Percentiles rank a stretch among this genome's conserved stretches.
phyloP scores from a whole-genome alignment of 169 alveolate species.

The Eimeria acervulina region DNA sequence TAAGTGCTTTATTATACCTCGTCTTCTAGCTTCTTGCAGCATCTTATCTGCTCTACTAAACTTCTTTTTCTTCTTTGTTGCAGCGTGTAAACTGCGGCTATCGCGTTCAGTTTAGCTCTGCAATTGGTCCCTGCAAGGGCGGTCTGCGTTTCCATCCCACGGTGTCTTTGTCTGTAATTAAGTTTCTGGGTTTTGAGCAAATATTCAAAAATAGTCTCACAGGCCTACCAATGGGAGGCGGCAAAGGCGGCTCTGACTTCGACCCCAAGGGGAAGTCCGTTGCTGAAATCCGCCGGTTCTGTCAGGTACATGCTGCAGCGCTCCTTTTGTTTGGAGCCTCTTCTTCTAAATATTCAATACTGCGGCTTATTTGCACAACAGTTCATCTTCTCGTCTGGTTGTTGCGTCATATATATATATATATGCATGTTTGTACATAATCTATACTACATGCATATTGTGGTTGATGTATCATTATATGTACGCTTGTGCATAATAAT shows the following conservation, averaged over 20 bases:
- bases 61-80: background rate
- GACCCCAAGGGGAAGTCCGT: conserved; percentile 94
- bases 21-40: too few species aligned
- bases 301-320: conserved; percentile 87
- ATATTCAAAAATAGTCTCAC: conserved; percentile 93
- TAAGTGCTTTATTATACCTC: too few species aligned
- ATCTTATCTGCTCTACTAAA: too few species aligned
- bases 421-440: too few species aligned
- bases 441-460: too few species aligned
- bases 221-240: conserved; percentile 92
- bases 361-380: too few species aligned
- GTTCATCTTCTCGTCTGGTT: too few species aligned
- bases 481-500: too few species aligned
- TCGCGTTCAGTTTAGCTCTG: conserved; percentile 91
- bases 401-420: too few species aligned
- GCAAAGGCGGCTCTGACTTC: conserved; percentile 94
- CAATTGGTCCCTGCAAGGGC: conserved; percentile 93
- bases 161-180: conserved; percentile 90
- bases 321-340: too few species aligned
- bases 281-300: conserved; percentile 89
- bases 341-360: too few species aligned
- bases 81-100: conserved; percentile 90
- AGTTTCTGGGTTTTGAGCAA: conserved; percentile 94
- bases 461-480: too few species aligned
- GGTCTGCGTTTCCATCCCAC: conserved; percentile 93